Percentiles rank a stretch among this genome's conserved stretches.
Conservation (phyloP, 169 alveolate genomes). For the Cardiosporidium cionae region DNA sequence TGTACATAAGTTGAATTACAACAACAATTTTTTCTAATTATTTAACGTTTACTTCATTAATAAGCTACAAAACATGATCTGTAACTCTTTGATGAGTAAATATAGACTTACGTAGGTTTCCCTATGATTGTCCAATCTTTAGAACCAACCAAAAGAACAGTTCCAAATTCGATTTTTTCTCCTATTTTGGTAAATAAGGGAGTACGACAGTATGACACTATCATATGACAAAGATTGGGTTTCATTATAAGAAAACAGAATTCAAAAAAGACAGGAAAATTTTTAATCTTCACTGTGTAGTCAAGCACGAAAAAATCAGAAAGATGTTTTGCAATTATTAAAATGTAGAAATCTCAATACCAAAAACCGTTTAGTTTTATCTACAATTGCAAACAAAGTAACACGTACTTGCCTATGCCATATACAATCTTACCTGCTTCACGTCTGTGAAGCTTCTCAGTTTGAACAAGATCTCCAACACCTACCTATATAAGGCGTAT, state of each 20-base stretch:
- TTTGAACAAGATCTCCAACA: slow-evolving; percentile 71
- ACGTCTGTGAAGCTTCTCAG: slow-evolving; percentile 61
- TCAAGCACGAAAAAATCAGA: too few relatives aligned
- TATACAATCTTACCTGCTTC: slow-evolving; percentile 62
- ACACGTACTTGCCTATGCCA: too few relatives aligned
- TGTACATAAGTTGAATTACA: too few relatives aligned
- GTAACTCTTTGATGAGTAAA: too few relatives aligned
- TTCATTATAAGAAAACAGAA: neutral
- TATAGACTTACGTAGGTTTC: slow-evolving; percentile 58
- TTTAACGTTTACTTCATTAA: neutral
- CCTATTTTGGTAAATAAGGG: slow-evolving; percentile 4
- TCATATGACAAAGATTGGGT: neutral
- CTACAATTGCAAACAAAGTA: too few relatives aligned
- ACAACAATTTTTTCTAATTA: neutral
- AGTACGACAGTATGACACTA: neutral
- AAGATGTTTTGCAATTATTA: too few relatives aligned
- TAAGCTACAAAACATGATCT: too few relatives aligned
- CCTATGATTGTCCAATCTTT: slow-evolving; percentile 73
- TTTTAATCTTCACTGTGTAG: neutral
- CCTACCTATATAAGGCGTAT: slow-evolving; percentile 54
- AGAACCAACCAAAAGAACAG: slow-evolving; percentile 69
- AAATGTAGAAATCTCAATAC: too few relatives aligned
- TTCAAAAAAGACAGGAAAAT: neutral
- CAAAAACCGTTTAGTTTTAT: too few relatives aligned
- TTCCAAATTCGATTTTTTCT: slow-evolving; percentile 54